Evolutionary conservation across 2,329 filamentous ascomycete species (phyloP).

Genomic region (Pyrenophora seminiperda): DNA sequence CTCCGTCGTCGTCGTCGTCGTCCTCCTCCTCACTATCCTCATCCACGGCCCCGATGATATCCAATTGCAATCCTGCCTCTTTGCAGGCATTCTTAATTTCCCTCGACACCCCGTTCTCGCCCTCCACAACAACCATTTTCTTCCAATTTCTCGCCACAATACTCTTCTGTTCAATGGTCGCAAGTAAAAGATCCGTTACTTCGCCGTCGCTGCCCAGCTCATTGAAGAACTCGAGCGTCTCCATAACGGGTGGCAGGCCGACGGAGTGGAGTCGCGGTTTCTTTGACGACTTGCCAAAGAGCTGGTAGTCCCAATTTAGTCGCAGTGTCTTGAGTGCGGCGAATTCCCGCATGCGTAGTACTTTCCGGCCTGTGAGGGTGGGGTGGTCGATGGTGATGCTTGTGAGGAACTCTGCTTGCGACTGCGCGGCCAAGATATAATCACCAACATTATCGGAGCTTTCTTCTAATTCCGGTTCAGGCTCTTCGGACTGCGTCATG

Average conservation of each 20-base stretch:
- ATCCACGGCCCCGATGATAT: constrained; percentile 57
- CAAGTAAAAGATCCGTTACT: constrained; percentile 35
- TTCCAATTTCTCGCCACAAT: constrained; percentile 34
- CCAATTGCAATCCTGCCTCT: constrained; percentile 24
- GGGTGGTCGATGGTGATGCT: constrained; percentile 40
- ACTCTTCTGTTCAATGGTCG: constrained; percentile 34
- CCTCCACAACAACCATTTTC: constrained; percentile 34
- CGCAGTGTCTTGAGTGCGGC: constrained; percentile 31
- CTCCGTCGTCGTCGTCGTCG: neutral
- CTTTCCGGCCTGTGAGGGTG: constrained; percentile 34
- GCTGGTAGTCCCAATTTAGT: constrained; percentile 41
- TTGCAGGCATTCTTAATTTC: constrained; percentile 35
- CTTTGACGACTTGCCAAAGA: constrained; percentile 40
- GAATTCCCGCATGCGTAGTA: constrained; percentile 38
- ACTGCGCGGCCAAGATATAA: constrained; percentile 38
- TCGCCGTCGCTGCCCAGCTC: constrained; percentile 40
- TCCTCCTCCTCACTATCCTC: constrained; percentile 5
- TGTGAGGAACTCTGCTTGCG: constrained; percentile 35
- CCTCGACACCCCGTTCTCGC: constrained; percentile 28
- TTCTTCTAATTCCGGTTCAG: constrained; percentile 38
- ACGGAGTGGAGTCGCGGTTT: constrained; percentile 41
- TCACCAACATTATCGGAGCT: constrained; percentile 41
- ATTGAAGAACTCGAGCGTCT: constrained; percentile 40
- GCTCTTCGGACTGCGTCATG: constrained; percentile 40
- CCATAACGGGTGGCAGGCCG: constrained; percentile 36